Evolutionary conservation across 306 rosid species (phyloP).

Genomic region (Corylus heterophylla): DNA sequence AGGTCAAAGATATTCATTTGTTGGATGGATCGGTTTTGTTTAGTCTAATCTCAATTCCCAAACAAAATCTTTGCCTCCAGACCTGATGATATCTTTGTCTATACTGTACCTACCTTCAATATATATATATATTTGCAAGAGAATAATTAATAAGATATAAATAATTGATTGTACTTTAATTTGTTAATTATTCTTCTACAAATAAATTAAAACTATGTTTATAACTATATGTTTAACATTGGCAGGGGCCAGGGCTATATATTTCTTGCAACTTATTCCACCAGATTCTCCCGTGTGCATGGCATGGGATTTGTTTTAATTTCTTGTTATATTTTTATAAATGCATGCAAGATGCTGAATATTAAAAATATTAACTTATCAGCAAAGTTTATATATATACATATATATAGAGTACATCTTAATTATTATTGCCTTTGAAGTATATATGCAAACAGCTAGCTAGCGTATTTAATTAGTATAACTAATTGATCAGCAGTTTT

Average conservation of each 20-base stretch:
- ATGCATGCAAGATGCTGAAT: constrained; percentile 36
- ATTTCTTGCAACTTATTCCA: constrained; percentile 15
- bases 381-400: neutral
- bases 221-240: neutral
- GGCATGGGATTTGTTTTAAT: constrained; percentile 37
- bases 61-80: constrained; percentile 36
- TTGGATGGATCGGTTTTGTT: constrained; percentile 40
- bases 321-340: constrained; percentile 45
- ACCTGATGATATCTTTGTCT: constrained; percentile 40
- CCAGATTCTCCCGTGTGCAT: constrained; percentile 51
- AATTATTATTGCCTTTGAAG: no score
- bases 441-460: no score
- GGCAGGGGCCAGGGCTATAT: neutral
- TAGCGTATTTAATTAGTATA: no score
- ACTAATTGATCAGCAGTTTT: no score
- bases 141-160: neutral
- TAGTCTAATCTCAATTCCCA: constrained; percentile 32
- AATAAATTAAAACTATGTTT: neutral
- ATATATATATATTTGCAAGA: neutral
- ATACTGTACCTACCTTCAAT: constrained; percentile 6
- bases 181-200: neutral
- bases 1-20: constrained; percentile 67
- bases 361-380: constrained; percentile 4
- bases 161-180: no score
- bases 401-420: no score